phyloP scores from a whole-genome alignment of 805 yeast genomes.

The Pichia occidentalis region DNA sequence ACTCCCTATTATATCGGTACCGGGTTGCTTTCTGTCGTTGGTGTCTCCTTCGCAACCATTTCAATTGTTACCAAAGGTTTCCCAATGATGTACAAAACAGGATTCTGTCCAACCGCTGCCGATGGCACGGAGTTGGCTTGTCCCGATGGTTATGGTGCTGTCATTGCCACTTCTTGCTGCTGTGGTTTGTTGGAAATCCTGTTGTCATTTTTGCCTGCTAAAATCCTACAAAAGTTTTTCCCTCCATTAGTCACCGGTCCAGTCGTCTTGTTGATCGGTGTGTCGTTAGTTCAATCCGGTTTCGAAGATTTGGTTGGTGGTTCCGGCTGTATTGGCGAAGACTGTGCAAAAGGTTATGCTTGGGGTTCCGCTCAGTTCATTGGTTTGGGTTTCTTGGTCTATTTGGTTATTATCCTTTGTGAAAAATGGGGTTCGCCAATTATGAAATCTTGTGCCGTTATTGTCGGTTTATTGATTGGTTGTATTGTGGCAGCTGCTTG shows the following conservation, averaged over 20 bases:
- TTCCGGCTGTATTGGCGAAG: constrained; percentile 42
- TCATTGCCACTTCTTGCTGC: constrained; percentile 71
- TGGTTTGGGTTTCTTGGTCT: constrained; percentile 84
- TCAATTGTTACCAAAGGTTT: constrained; percentile 69
- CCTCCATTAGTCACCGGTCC: constrained; percentile 94
- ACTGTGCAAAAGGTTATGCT: constrained; percentile 44
- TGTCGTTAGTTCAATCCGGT: constrained; percentile 60
- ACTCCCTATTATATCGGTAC: constrained; percentile 81
- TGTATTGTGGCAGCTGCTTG: constrained; percentile 90
- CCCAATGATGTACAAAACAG: constrained; percentile 72
- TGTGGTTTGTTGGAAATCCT: constrained; percentile 72
- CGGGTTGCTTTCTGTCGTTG: constrained; percentile 84
- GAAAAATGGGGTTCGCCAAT: constrained; percentile 92
- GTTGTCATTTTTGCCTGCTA: constrained; percentile 74
- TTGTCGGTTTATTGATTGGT: constrained; percentile 76
- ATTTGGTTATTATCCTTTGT: constrained; percentile 60
- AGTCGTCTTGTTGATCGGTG: constrained; percentile 80
- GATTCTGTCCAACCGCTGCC: constrained; percentile 55
- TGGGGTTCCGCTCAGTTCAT: constrained; percentile 88
- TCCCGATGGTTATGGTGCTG: constrained; percentile 86
- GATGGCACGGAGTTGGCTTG: constrained; percentile 71
- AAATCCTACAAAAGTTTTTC: constrained; percentile 60
- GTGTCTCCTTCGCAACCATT: constrained; percentile 85
- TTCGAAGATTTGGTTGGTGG: constrained; percentile 89
- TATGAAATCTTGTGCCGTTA: constrained; percentile 91